Percentiles rank a stretch among this genome's conserved stretches.
Conservation (phyloP, 164 flowering plant species). For the Brasenia schreberi region DNA sequence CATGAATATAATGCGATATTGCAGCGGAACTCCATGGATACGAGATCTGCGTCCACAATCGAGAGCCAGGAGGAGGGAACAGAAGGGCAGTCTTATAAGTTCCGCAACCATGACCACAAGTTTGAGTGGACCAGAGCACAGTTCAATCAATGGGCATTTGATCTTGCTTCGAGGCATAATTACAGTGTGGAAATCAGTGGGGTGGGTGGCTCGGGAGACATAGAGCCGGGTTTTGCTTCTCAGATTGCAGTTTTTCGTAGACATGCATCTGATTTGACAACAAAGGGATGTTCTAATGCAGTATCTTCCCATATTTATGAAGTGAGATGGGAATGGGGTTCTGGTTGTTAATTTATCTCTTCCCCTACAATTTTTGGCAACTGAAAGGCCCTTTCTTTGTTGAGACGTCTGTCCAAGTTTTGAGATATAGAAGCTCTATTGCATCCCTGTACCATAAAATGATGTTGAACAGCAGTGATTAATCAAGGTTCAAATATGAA, state of each 20-base stretch:
- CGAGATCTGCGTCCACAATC: slow-evolving; percentile 7
- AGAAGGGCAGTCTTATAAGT: slow-evolving; percentile 36
- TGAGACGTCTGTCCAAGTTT: no score
- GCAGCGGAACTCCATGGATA: slow-evolving; percentile 19
- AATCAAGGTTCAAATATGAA: no score
- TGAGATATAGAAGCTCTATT: no score
- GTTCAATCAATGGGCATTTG: slow-evolving; percentile 66
- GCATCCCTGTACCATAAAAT: no score
- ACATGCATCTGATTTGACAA: not conserved
- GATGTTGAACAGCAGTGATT: no score
- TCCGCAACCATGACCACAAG: slow-evolving; percentile 94
- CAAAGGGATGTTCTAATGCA: slow-evolving; percentile 4
- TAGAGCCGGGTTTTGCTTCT: slow-evolving; percentile 95
- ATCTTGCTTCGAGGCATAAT: slow-evolving; percentile 47
- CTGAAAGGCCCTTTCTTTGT: no score
- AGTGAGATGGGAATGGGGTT: slow-evolving; percentile 57
- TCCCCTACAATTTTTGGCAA: no score
- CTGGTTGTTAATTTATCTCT: no score
- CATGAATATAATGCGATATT: slow-evolving; percentile 86
- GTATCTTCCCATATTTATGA: slow-evolving; percentile 15
- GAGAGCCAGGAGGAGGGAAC: slow-evolving; percentile 54
- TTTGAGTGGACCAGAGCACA: slow-evolving; percentile 95
- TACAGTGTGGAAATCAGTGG: slow-evolving; percentile 84
- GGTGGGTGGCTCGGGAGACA: slow-evolving; percentile 62
- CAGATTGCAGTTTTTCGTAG: slow-evolving; percentile 86